Base-by-base conservation (phyloP, 257 asterid genomes). In the Fraxinus americana region DNA sequence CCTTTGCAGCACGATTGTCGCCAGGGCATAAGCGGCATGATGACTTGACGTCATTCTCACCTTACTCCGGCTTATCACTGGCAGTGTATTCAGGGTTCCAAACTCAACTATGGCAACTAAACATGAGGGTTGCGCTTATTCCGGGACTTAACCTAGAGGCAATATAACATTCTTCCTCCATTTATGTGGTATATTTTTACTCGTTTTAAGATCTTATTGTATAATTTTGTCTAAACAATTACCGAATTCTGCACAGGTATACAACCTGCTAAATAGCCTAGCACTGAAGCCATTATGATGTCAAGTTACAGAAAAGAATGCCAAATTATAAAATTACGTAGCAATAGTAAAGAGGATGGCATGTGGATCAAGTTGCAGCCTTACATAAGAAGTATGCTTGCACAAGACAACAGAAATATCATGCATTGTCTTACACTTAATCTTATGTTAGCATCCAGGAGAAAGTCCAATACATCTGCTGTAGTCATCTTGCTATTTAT, bases 371-470 rank as follows among this genome's bases (percentile, higher is more conserved):
- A 63, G 34, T 9, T 57, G 27, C 7, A 63, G 35, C 35, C 66
- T 59, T 59, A 59, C 16, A 6, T n/a, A 17, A 17, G 63, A 52
- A 59, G 11, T 59, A 59, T n/a, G 30, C 68, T 63, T 72, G 6
- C 7, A 13, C 27, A 61, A 16, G 71, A 61, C 21, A 38, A 48
- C 9, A 59, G 7, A 65, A 30, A 25, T 61, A 71, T 29, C 38
- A 77, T 34, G 71, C 17, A 45, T 35, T 30, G n/a, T 81, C 94
- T 91, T 93, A 95, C 99, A 78, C 98, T 93, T 73, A 91, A 83
- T 90, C 85, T 89, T 75, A 91, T 89, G 82, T 93, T 95, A 74
- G 99, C 83, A 85, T 91, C 99, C 99, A 95, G 88, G 74, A 94
- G 97, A 86, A 94, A 94, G 81, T 91, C 92, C 92, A 95, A 82